Evolutionary conservation across 441 rosid genomes (phyloP).

Genomic region (Croton setiger): DNA sequence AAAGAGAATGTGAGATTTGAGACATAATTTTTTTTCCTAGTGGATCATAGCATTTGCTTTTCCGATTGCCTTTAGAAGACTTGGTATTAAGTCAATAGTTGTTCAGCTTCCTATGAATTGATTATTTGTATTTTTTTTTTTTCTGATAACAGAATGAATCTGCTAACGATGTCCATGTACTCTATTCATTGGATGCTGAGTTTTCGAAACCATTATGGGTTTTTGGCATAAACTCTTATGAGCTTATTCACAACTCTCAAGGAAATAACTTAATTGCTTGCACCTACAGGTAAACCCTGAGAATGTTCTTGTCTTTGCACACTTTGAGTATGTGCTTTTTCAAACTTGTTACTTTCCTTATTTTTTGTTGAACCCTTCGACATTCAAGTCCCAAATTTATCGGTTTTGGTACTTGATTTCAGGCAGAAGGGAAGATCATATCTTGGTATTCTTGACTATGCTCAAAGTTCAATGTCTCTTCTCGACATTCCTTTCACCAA

Average conservation of each 20-base stretch:
- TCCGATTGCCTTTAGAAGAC: neutral
- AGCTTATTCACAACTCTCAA: slow-evolving; percentile 47
- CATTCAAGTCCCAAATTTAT: neutral
- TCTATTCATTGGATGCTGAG: slow-evolving; percentile 71
- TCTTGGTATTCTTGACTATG: slow-evolving; percentile 70
- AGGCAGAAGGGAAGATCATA: slow-evolving; percentile 87
- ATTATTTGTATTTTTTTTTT: slow-evolving; percentile 7
- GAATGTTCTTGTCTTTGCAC: slow-evolving; percentile 13
- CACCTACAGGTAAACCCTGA: slow-evolving; percentile 61
- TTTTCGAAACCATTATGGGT: slow-evolving; percentile 82
- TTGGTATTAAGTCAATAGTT: neutral
- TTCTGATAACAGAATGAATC: slow-evolving; percentile 56
- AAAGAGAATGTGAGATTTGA: neutral
- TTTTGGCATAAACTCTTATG: slow-evolving; percentile 78
- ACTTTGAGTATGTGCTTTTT: neutral
- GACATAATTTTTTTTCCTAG: neutral
- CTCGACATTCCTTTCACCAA: slow-evolving; percentile 86
- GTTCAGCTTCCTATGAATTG: slow-evolving; percentile 7
- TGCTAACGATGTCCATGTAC: slow-evolving; percentile 47
- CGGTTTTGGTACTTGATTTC: slow-evolving; percentile 27
- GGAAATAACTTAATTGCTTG: slow-evolving; percentile 67
- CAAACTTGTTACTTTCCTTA: neutral
- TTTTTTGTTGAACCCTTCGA: neutral
- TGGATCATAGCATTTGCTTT: neutral
- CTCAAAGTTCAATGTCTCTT: slow-evolving; percentile 53